These are phyloP conservation scores for Lactarius hengduanensis DNA, from an alignment of 768 basidiomycete species.

Conservation along the genomic window DNA sequence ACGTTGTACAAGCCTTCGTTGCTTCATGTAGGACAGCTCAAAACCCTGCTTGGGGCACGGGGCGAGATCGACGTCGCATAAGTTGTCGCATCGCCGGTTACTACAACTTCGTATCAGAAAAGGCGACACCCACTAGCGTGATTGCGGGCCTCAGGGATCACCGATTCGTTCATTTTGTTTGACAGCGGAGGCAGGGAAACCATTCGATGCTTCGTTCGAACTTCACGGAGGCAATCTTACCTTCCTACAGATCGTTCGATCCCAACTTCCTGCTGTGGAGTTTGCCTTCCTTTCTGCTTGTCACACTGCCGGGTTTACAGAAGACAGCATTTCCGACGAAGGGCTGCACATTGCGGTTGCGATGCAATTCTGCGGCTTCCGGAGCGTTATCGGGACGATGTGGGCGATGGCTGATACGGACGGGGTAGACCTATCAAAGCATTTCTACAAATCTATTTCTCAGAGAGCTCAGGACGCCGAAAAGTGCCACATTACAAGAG, in stretches of 20 bases:
- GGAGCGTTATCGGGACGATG: too few relatives aligned
- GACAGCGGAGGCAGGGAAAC: conserved; percentile 3
- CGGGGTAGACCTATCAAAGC: too few relatives aligned
- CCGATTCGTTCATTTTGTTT: conserved; percentile 2
- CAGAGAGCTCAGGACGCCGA: too few relatives aligned
- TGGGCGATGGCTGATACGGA: too few relatives aligned
- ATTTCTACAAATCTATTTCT: too few relatives aligned
- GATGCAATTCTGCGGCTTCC: too few relatives aligned
- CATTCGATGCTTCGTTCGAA: conserved; percentile 1
- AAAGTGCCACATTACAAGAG: too few relatives aligned
- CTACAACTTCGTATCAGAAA: not conserved
- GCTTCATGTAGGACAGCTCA: not conserved
- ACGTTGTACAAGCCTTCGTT: not conserved
- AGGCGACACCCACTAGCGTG: not conserved
- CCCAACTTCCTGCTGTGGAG: not conserved
- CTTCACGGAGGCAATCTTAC: not conserved
- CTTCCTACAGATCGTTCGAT: not conserved
- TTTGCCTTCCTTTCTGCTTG: conserved; percentile 1
- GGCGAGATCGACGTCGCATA: not conserved
- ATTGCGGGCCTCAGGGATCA: not conserved
- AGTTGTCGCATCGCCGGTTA: not conserved
- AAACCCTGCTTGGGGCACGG: not conserved
- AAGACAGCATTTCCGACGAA: too few relatives aligned
- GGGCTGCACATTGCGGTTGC: too few relatives aligned
- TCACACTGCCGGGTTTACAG: not conserved